phyloP scores from a whole-genome alignment of 2,329 filamentous ascomycete genomes.

The Fusarium coffeatum region DNA sequence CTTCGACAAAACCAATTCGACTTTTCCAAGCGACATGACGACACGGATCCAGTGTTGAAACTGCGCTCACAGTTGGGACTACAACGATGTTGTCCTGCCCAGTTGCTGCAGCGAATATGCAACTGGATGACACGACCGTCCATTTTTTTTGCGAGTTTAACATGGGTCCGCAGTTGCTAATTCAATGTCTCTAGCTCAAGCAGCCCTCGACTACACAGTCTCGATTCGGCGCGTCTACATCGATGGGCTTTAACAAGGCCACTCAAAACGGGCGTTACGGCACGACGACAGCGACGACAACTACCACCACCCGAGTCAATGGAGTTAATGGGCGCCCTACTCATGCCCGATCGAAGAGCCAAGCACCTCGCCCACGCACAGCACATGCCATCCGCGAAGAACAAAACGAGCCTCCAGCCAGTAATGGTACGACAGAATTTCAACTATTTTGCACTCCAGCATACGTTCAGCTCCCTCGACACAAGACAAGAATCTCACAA shows the following conservation, averaged over 20 bases:
- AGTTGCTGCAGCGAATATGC: neutral
- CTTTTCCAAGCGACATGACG: neutral
- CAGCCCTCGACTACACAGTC: constrained; percentile 49
- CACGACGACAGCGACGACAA: constrained; percentile 62
- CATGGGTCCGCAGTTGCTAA: constrained; percentile 11
- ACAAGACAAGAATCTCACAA: constrained; percentile 45
- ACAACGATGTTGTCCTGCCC: neutral
- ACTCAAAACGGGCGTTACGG: constrained; percentile 65
- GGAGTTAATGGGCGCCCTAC: constrained; percentile 54
- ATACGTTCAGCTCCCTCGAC: constrained; percentile 35
- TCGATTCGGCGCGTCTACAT: constrained; percentile 54
- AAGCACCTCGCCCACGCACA: constrained; percentile 53
- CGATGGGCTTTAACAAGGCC: constrained; percentile 67
- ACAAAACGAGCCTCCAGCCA: constrained; percentile 51
- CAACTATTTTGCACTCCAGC: constrained; percentile 22
- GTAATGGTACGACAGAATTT: constrained; percentile 52
- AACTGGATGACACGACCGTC: neutral
- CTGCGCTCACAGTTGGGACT: neutral
- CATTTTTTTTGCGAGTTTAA: neutral
- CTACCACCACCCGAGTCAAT: constrained; percentile 52
- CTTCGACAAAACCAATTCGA: neutral
- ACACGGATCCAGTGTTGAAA: neutral
- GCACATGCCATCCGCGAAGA: constrained; percentile 57
- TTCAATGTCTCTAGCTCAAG: constrained; percentile 48
- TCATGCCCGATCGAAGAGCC: constrained; percentile 58